These are phyloP conservation scores for Strobilomyces confusus DNA, from an alignment of 768 basidiomycete genomes.

Conservation along the genomic window DNA sequence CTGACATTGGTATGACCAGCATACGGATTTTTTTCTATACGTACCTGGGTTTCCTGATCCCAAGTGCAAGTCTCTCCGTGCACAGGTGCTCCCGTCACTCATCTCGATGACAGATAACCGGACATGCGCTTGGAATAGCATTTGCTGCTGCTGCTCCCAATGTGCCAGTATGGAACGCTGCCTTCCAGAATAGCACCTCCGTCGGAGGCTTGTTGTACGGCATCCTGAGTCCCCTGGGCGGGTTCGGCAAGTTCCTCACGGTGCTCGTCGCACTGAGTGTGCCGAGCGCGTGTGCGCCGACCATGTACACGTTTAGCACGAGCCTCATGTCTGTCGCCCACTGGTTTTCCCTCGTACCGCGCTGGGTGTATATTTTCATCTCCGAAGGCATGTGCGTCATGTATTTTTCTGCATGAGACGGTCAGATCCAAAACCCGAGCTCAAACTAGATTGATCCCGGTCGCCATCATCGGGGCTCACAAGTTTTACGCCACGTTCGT, in stretches of 20 bases:
- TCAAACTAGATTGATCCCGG: no score
- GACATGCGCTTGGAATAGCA: slow-evolving; percentile 43
- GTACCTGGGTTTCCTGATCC: slow-evolving; percentile 42
- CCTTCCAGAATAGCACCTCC: no score
- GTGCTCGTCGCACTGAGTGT: slow-evolving; percentile 51
- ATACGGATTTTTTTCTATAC: slow-evolving; percentile 41
- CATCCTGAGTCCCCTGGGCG: slow-evolving; percentile 36
- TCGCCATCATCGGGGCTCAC: no score
- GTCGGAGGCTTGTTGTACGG: slow-evolving; percentile 43
- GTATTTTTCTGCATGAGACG: no score
- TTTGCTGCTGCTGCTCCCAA: slow-evolving; percentile 39
- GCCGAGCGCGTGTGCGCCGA: slow-evolving; percentile 53
- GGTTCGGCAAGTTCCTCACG: slow-evolving; percentile 45
- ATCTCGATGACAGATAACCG: slow-evolving; percentile 29
- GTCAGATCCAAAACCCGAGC: no score
- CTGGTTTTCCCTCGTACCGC: neutral
- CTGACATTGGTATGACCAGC: slow-evolving; percentile 19
- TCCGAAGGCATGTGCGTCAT: no score
- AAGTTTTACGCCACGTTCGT: neutral
- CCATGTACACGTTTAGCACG: slow-evolving; percentile 50
- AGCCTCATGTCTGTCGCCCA: neutral
- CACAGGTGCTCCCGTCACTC: neutral
- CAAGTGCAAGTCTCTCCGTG: slow-evolving; percentile 33
- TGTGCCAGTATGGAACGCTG: no score
- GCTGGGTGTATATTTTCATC: neutral